Base-by-base conservation (phyloP, 1,284 basidiomycete genomes). In the Melanopsichium pennsylvanicum region DNA sequence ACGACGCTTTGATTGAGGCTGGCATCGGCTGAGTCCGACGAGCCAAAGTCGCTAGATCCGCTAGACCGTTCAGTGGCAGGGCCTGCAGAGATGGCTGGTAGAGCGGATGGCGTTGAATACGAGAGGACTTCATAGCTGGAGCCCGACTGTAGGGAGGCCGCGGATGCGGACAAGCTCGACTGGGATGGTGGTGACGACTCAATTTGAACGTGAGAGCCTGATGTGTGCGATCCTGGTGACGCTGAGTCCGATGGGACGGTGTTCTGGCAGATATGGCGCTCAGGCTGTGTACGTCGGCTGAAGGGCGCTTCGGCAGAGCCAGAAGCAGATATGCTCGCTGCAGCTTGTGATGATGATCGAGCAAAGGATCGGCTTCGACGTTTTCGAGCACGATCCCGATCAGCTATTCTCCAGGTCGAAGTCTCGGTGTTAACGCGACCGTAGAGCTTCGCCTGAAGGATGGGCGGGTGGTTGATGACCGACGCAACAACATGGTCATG, bases 321-420 rank as follows among this genome's bases (percentile, higher is more conserved):
- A 6, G 49, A 45, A 1, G 43, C 58, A n/a, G 56, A 58, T 2
- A 45, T 47, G 49, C 52, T 54, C 15, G 58, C 35, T 2, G 49
- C 38, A 4, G 49, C 34, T 10, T 39, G 46, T 11, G 47, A 49
- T 11, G 47, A 49, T 15, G 56, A 37, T 15, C 66, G 55, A 10
- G 37, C 39, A 4, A 63, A 38, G n/a, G 66, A 63, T 5, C 66
- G 44, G 18, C 56, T 63, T 2, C 45, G 42, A 11, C 61, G 60
- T 32, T 50, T 70, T n/a, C 52, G 57, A 6, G 60, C 18, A 7
- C 52, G 55, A 7, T 70, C 67, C 21, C 67, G 46, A 22, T 61
- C 58, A 13, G 69, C 74, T 5, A 76, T 67, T 25, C 72, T 58
- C 74, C 74, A 76, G 2, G 72, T 59, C 10, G 74, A 76, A 2